Conservation (phyloP, 208 protist species). For the Herpetomonas samuelpessoai region DNA sequence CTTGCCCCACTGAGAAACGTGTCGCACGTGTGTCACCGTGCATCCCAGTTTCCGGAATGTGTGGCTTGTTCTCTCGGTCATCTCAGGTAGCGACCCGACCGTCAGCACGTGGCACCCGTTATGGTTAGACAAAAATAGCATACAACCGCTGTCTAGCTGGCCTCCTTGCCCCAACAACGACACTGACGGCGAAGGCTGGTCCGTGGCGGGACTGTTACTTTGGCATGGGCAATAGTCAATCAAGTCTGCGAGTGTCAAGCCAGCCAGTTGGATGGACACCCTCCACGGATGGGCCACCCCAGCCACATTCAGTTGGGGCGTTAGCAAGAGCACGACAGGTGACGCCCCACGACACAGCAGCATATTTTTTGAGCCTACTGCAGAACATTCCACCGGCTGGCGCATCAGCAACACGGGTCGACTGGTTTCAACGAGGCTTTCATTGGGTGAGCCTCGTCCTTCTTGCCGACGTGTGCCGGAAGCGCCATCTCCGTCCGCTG, state of each 20-base stretch:
- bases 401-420: constrained; percentile 17
- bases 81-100: constrained; percentile 29
- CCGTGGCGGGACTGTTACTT: too few species aligned
- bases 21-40: constrained; percentile 68
- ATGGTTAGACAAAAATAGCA: constrained; percentile 11
- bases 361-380: constrained; percentile 21
- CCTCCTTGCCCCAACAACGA: too few species aligned
- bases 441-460: not conserved
- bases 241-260: not conserved
- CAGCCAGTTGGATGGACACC: not conserved
- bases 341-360: constrained; percentile 32
- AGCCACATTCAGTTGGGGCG: not conserved
- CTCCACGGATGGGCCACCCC: not conserved
- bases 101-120: constrained; percentile 18
- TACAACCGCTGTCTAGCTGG: too few species aligned
- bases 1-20: constrained; percentile 47
- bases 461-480: too few species aligned
- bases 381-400: constrained; percentile 19
- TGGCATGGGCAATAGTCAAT: not conserved
- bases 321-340: constrained; percentile 32
- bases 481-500: not conserved
- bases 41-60: constrained; percentile 39
- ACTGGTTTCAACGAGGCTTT: not conserved
- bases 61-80: constrained; percentile 42
- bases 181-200: too few species aligned